Conservation (phyloP, 106 monocot species). For the Alisma plantagoaquatica region DNA sequence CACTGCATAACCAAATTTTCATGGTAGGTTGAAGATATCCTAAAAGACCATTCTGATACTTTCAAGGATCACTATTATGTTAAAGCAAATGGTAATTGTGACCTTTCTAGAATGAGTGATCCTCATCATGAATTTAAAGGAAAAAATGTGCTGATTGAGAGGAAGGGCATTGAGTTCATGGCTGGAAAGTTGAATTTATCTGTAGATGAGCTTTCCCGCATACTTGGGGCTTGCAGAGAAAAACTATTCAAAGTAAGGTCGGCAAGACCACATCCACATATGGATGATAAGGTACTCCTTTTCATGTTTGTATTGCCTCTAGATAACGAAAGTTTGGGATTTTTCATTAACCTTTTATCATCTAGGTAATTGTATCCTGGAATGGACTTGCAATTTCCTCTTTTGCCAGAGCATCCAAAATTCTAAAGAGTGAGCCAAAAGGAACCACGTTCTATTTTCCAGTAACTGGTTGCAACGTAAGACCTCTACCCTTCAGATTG, state of each 20-base stretch:
- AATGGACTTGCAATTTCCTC: conserved; percentile 88
- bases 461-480: conserved; percentile 67
- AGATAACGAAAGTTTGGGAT: too few relatives aligned
- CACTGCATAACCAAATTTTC: too few relatives aligned
- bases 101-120: conserved; percentile 89
- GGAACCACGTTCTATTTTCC: conserved; percentile 63
- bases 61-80: conserved; percentile 94
- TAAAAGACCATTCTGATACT: conserved; percentile 48
- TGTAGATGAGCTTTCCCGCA: conserved; percentile 53
- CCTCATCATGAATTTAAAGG: conserved; percentile 81
- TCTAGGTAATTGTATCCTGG: conserved; percentile 96
- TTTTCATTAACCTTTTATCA: neutral
- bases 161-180: conserved; percentile 33
- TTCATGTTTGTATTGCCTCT: too few relatives aligned
- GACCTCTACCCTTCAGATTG: conserved; percentile 1
- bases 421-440: conserved; percentile 47
- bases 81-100: conserved; percentile 86
- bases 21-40: conserved; percentile 59
- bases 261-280: conserved; percentile 65
- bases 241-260: conserved; percentile 53
- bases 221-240: conserved; percentile 46
- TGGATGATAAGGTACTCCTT: conserved; percentile 82
- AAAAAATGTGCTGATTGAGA: conserved; percentile 79
- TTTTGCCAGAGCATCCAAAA: conserved; percentile 82
- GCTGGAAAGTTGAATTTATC: conserved; percentile 51